Evolutionary conservation across 1,284 basidiomycete species (phyloP).

Genomic region (Ceratobasidium papillatum): DNA sequence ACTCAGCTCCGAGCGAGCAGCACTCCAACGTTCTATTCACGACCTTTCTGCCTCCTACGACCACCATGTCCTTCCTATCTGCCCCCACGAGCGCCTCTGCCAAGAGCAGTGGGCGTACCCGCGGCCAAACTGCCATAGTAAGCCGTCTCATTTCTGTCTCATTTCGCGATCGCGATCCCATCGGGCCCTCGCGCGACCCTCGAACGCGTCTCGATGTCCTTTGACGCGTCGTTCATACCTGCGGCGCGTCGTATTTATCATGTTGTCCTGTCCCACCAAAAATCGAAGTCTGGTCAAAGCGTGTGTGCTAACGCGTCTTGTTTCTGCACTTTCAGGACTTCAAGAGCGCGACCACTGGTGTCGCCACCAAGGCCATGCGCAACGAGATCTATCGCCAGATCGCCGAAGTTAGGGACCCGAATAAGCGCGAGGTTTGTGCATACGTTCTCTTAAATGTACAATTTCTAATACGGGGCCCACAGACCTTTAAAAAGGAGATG

Average conservation of each 20-base stretch:
- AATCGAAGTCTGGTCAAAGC: neutral
- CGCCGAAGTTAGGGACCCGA: slow-evolving; percentile 77
- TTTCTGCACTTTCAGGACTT: slow-evolving; percentile 65
- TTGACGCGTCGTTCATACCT: slow-evolving; percentile 33
- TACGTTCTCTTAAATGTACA: neutral
- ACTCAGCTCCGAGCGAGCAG: neutral
- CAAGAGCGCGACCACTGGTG: slow-evolving; percentile 98
- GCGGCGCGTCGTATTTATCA: slow-evolving; percentile 46
- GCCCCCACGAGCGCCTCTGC: slow-evolving; percentile 43
- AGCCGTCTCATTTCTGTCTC: slow-evolving; percentile 45
- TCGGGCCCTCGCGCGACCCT: slow-evolving; percentile 16
- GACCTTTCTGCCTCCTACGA: slow-evolving; percentile 21
- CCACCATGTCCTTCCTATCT: slow-evolving; percentile 48
- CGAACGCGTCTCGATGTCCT: slow-evolving; percentile 30
- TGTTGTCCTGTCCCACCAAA: neutral
- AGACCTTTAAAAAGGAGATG: slow-evolving; percentile 99
- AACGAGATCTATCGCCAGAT: slow-evolving; percentile 98
- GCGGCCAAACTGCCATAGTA: slow-evolving; percentile 56
- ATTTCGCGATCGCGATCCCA: slow-evolving; percentile 2
- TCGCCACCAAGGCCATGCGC: slow-evolving; percentile 97
- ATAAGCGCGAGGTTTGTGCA: slow-evolving; percentile 78
- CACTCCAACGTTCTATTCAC: slow-evolving; percentile 13
- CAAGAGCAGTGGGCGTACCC: slow-evolving; percentile 50
- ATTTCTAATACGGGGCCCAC: slow-evolving; percentile 38
- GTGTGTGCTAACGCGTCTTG: slow-evolving; percentile 18